Evolutionary conservation across 2,329 filamentous ascomycete species (phyloP).

Genomic region (Nemania sp.): DNA sequence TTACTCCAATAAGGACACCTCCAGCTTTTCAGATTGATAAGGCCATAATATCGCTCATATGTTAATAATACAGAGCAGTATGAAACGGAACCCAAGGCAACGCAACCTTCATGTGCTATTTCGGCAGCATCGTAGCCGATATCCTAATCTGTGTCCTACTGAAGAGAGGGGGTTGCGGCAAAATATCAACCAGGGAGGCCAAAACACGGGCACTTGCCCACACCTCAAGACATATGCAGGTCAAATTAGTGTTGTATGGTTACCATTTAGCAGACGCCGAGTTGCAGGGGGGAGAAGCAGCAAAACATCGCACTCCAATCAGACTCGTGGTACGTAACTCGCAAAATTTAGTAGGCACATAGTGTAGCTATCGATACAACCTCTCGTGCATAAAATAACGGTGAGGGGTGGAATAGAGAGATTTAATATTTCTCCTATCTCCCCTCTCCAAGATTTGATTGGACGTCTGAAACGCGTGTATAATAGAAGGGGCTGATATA

Average conservation of each 20-base stretch:
- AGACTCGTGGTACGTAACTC: not conserved
- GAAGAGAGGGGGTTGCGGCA: not conserved
- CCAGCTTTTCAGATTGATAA: not conserved
- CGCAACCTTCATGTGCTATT: not conserved
- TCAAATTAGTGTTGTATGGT: not conserved
- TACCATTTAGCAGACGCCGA: not conserved
- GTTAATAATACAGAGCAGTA: not conserved
- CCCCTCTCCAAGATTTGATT: constrained; percentile 4
- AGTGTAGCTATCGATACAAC: constrained; percentile 6
- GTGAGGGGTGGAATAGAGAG: not conserved
- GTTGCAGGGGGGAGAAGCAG: not conserved
- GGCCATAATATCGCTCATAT: not conserved
- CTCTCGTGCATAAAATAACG: not conserved
- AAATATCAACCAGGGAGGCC: not conserved
- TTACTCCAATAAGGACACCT: constrained; percentile 1
- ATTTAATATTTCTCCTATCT: not conserved
- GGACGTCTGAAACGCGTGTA: not conserved
- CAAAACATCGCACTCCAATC: not conserved
- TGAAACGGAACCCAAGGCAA: not conserved
- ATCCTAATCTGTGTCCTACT: not conserved
- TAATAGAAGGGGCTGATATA: not conserved
- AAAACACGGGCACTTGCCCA: not conserved
- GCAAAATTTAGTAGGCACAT: not conserved
- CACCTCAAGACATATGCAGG: not conserved
- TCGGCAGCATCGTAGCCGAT: not conserved